Conservation (phyloP, 176 grass and related monocot species). For the Olyra latifolia region DNA sequence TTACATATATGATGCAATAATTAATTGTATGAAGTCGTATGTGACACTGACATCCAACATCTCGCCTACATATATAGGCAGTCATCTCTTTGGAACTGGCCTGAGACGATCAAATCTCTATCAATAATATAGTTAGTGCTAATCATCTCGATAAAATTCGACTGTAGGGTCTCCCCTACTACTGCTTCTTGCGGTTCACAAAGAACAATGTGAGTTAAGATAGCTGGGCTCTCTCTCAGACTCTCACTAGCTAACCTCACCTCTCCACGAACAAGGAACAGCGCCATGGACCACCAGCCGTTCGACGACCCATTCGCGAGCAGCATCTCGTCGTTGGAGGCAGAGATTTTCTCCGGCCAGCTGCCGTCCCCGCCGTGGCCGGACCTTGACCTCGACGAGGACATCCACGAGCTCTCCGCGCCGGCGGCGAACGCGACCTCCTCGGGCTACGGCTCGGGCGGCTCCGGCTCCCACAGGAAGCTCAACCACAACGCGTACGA, state of each 20-base stretch:
- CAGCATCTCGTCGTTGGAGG: slow-evolving; percentile 46
- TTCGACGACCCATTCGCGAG: slow-evolving; percentile 57
- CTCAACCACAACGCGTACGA: slow-evolving; percentile 89
- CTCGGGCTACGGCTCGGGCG: slow-evolving; percentile 25
- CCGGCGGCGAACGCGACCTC: slow-evolving; percentile 27
- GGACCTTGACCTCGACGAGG: slow-evolving; percentile 41
- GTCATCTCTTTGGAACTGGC: slow-evolving; percentile 11
- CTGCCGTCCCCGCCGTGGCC: slow-evolving; percentile 34
- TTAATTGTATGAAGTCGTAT: no score
- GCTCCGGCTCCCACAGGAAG: slow-evolving; percentile 55
- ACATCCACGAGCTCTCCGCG: slow-evolving; percentile 32
- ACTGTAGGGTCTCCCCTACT: background rate
- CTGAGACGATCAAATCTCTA: background rate
- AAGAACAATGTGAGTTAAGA: slow-evolving; percentile 12
- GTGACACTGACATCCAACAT: slow-evolving; percentile 10
- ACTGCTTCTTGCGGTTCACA: background rate
- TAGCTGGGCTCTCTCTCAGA: background rate
- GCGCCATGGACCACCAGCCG: slow-evolving; percentile 42
- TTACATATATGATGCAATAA: background rate
- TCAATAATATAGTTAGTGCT: background rate
- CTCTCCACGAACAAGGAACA: background rate
- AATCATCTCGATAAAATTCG: slow-evolving; percentile 24
- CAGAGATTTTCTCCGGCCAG: slow-evolving; percentile 49
- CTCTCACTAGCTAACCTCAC: background rate
- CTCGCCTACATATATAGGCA: slow-evolving; percentile 22